These are phyloP conservation scores for Leccinum incarnatum DNA, from an alignment of 768 basidiomycete species.

Conservation along the genomic window DNA sequence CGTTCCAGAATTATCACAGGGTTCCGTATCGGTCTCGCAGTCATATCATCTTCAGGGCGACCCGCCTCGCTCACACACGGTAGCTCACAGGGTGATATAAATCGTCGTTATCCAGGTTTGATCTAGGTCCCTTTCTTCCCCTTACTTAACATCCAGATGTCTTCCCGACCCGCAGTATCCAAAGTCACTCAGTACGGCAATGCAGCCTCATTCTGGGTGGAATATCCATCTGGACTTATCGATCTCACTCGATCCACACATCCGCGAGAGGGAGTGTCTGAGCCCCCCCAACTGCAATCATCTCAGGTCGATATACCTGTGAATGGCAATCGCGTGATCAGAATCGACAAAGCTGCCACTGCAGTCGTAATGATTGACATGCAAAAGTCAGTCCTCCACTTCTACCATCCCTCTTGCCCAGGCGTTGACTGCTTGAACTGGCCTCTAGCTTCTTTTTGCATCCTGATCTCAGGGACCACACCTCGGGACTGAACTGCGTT, in stretches of 20 bases:
- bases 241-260: slow-evolving; percentile 54
- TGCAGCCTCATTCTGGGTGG: slow-evolving; percentile 59
- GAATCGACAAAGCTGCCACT: slow-evolving; percentile 47
- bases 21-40: not conserved
- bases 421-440: slow-evolving; percentile 1
- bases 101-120: not conserved
- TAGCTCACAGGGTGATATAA: not conserved
- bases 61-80: not conserved
- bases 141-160: slow-evolving; percentile 33
- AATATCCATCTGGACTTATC: slow-evolving; percentile 62
- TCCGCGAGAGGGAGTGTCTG: slow-evolving; percentile 25
- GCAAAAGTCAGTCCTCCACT: slow-evolving; percentile 57
- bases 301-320: slow-evolving; percentile 54
- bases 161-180: slow-evolving; percentile 43
- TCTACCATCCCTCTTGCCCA: not conserved
- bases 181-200: slow-evolving; percentile 53
- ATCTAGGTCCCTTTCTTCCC: not conserved
- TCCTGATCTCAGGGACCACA: slow-evolving; percentile 53
- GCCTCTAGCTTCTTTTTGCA: slow-evolving; percentile 60
- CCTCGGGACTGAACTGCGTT: slow-evolving; percentile 56
- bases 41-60: not conserved
- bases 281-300: slow-evolving; percentile 33
- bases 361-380: slow-evolving; percentile 69
- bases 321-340: slow-evolving; percentile 47
- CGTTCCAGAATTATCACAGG: slow-evolving; percentile 9